Percentiles rank a stretch among this genome's conserved stretches.
phyloP scores from a whole-genome alignment of 2,329 filamentous ascomycete species.

The Calonectria pauciramosa region DNA sequence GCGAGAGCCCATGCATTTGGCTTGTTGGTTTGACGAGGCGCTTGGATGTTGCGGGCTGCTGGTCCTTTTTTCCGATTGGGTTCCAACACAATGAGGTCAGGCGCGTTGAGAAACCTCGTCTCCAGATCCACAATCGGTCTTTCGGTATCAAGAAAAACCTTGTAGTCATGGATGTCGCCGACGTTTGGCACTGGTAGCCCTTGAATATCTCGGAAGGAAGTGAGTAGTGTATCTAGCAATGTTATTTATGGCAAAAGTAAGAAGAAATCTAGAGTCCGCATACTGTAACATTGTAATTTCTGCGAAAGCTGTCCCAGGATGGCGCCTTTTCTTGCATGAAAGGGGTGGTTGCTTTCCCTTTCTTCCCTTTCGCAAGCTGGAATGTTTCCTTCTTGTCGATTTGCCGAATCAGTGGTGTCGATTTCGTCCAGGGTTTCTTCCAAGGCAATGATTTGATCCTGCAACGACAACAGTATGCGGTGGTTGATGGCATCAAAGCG shows the following conservation, averaged over 20 bases:
- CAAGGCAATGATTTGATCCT: slow-evolving; percentile 86
- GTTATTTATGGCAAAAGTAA: slow-evolving; percentile 19
- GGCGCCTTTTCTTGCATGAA: slow-evolving; percentile 10
- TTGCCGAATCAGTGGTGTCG: slow-evolving; percentile 70
- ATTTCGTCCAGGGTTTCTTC: slow-evolving; percentile 82
- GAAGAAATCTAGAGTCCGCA: slow-evolving; percentile 38
- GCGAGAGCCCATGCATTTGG: background rate
- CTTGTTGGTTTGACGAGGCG: background rate
- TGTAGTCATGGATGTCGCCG: slow-evolving; percentile 63
- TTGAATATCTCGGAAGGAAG: slow-evolving; percentile 69
- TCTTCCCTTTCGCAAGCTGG: slow-evolving; percentile 74
- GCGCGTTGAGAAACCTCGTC: slow-evolving; percentile 69
- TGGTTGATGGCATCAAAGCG: slow-evolving; percentile 88
- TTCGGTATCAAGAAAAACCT: slow-evolving; percentile 67
- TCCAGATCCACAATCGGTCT: slow-evolving; percentile 71
- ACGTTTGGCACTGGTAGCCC: slow-evolving; percentile 62
- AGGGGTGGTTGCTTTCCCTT: background rate
- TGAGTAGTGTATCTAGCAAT: slow-evolving; percentile 67
- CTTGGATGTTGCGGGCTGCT: slow-evolving; percentile 28
- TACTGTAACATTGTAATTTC: slow-evolving; percentile 79
- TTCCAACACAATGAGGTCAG: slow-evolving; percentile 61
- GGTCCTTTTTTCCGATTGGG: slow-evolving; percentile 20
- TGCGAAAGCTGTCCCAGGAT: background rate
- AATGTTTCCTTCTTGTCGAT: slow-evolving; percentile 58
- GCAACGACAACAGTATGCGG: slow-evolving; percentile 83